Conservation (phyloP, 345 rosid species). For the Pistacia integerrima region DNA sequence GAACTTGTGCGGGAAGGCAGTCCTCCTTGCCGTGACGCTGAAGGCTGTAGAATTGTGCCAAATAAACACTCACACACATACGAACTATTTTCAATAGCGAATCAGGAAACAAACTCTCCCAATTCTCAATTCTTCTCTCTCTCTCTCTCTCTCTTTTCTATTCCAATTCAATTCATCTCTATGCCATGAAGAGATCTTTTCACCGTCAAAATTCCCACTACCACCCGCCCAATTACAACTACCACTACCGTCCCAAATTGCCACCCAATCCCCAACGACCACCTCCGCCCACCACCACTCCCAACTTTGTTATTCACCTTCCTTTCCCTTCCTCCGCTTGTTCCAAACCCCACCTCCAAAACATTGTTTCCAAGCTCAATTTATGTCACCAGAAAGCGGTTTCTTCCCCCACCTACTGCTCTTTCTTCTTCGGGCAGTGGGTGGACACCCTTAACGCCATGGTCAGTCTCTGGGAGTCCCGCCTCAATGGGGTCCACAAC, state of each 20-base stretch:
- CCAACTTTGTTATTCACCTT: conserved; percentile 14
- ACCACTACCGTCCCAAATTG: not conserved
- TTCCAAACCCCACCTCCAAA: not conserved
- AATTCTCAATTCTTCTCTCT: not conserved
- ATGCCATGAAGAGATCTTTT: conserved; percentile 26
- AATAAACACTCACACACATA: too few relatives aligned
- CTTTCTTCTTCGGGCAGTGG: conserved; percentile 45
- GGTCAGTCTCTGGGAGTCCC: conserved; percentile 43
- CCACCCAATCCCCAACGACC: not conserved
- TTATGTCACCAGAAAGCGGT: conserved; percentile 18
- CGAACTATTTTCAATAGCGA: too few relatives aligned
- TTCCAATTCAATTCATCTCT: not conserved
- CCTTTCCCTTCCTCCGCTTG: not conserved
- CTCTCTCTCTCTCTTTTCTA: not conserved
- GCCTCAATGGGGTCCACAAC: conserved; percentile 38
- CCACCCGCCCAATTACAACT: not conserved
- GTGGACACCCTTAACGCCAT: conserved; percentile 42
- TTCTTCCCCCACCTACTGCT: conserved; percentile 25
- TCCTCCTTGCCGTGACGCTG: too few relatives aligned
- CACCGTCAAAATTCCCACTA: not conserved
- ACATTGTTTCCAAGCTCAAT: conserved; percentile 7
- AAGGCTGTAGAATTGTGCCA: too few relatives aligned
- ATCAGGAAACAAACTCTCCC: not conserved
- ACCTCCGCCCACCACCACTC: not conserved
- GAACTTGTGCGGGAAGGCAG: too few relatives aligned